These are phyloP conservation scores for Cytospora chrysosperma DNA, from an alignment of 2,329 filamentous ascomycete species.

Conservation along the genomic window DNA sequence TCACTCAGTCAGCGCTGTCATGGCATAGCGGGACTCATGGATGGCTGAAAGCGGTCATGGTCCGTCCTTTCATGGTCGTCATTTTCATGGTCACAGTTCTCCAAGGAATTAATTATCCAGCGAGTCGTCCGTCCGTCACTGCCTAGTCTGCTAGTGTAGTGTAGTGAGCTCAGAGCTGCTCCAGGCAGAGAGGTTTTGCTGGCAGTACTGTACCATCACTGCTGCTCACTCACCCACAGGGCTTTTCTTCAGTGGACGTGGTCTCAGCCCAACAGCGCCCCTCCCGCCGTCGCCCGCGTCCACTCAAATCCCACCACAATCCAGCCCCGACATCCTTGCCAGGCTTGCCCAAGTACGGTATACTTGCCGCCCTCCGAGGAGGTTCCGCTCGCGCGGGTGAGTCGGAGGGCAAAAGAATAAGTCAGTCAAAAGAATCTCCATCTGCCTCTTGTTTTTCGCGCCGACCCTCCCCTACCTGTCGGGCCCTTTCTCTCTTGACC, in stretches of 20 bases:
- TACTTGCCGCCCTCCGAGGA: not conserved
- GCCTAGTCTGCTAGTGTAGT: too few relatives aligned
- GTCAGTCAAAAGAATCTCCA: slow-evolving; percentile 6
- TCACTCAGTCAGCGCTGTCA: not conserved
- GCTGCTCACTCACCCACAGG: too few relatives aligned
- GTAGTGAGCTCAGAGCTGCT: not conserved
- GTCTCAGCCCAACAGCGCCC: not conserved
- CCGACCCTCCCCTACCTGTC: slow-evolving; percentile 14
- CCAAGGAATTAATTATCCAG: too few relatives aligned
- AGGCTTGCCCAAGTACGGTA: not conserved
- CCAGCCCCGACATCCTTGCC: slow-evolving; percentile 12
- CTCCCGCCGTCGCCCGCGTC: not conserved
- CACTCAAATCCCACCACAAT: not conserved
- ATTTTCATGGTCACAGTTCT: too few relatives aligned
- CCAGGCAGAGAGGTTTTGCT: too few relatives aligned
- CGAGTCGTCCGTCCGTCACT: too few relatives aligned
- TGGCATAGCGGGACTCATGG: not conserved
- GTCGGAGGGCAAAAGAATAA: not conserved
- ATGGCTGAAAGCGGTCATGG: too few relatives aligned
- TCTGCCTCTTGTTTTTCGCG: slow-evolving; percentile 11
- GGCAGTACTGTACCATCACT: too few relatives aligned
- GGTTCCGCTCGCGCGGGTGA: slow-evolving; percentile 17
- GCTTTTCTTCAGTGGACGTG: too few relatives aligned
- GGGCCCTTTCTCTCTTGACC: slow-evolving; percentile 9
- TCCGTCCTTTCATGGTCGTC: too few relatives aligned